Base-by-base conservation (phyloP, 1,139 yeast genomes). In the Suhomyces bribrorum region DNA sequence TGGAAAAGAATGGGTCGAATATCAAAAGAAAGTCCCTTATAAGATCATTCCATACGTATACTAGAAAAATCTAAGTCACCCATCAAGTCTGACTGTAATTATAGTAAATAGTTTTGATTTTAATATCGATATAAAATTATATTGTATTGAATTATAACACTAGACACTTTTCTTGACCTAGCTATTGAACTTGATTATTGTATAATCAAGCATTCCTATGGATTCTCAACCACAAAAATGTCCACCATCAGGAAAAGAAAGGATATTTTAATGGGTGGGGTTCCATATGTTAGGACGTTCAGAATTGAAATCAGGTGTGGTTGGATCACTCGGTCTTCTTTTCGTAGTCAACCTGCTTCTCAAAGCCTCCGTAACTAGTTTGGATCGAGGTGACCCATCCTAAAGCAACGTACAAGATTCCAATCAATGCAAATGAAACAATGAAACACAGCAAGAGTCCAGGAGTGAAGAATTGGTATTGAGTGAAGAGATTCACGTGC, bases 21-120 rank as follows among this genome's bases (percentile, higher is more conserved):
- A 92, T 61, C 86, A 86, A 64, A 67, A 62, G 46, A 59, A 64
- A 49, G 99, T 94, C 14, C 96, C 96, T 14, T 90, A 84, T 62
- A 84, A 89, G 59, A 89, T 92, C 48, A 75, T 92, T 47, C 99
- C 99, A 4, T 88, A 83, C 54, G 63, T 92, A 7, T 92, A 89
- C 59, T 92, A 68, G 23, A 20, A 20, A 18, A 20, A 20, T 20
- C 3, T 18, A 20, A 20, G n/a, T n/a, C n/a, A 20, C 8, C 4
- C 23, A 4, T 3, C 4, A 20, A 20, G 23, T 20, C 11, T 20
- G 23, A 5, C 23, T n/a, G 11, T 20, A 20, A 20, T 5, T 20
- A 4, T 4, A 20, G 3, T 4, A 8, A 20, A 20, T 20, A 8
- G 8, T 20, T 2, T 3, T 20, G 1, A 4, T 20, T 20, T 20